Evolutionary conservation across 2,329 filamentous ascomycete genomes (phyloP).

Genomic region (Didymella segeticola): DNA sequence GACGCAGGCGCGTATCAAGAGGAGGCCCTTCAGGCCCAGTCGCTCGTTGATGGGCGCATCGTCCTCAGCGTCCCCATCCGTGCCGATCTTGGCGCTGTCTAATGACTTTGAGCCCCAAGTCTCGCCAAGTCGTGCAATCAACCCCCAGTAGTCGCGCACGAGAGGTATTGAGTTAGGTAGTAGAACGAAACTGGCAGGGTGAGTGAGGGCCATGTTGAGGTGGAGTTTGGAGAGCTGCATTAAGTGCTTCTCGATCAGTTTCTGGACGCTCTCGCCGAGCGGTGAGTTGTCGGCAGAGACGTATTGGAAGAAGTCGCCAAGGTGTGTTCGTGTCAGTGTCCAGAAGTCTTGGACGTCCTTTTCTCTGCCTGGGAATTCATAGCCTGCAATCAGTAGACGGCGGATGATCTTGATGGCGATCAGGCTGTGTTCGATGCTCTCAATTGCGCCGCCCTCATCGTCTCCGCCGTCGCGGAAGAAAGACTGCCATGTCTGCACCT

Average conservation of each 20-base stretch:
- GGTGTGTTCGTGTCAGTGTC: conserved; percentile 75
- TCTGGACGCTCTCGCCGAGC: conserved; percentile 60
- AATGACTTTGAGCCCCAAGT: conserved; percentile 66
- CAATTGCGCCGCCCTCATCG: conserved; percentile 64
- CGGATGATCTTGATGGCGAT: conserved; percentile 80
- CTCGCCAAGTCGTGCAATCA: conserved; percentile 78
- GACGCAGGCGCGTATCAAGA: conserved; percentile 81
- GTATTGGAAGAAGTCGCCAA: conserved; percentile 75
- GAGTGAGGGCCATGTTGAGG: conserved; percentile 79
- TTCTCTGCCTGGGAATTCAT: conserved; percentile 82
- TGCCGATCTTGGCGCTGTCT: conserved; percentile 50
- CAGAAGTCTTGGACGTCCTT: conserved; percentile 80
- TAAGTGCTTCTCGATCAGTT: conserved; percentile 80
- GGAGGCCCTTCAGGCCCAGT: conserved; percentile 80
- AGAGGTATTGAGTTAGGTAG: conserved; percentile 81
- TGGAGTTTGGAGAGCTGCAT: conserved; percentile 93
- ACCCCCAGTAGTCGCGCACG: conserved; percentile 82
- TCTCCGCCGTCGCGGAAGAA: conserved; percentile 65
- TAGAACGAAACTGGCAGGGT: conserved; percentile 82
- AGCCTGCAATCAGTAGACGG: conserved; percentile 79
- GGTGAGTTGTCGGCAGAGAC: conserved; percentile 64
- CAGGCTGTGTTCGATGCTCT: conserved; percentile 78
- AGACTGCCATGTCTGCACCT: conserved; percentile 72
- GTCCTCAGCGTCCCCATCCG: conserved; percentile 56
- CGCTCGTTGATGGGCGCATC: conserved; percentile 72